Conservation (phyloP, 2,329 filamentous ascomycete species). For the Simplicillium sp. region DNA sequence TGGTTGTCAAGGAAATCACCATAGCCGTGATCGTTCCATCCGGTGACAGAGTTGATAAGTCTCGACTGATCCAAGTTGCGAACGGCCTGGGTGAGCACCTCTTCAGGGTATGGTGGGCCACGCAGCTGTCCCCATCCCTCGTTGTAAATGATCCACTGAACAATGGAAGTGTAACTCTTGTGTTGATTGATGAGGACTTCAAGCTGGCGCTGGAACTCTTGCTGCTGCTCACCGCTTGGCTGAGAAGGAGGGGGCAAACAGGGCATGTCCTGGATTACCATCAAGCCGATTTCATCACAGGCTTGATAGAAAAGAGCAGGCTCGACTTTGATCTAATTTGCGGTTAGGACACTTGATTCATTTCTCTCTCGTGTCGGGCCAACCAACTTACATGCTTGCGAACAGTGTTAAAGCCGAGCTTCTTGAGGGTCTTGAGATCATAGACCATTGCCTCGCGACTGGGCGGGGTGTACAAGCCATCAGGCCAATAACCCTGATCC, state of each 20-base stretch:
- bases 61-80: constrained; percentile 51
- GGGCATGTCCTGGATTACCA: constrained; percentile 67
- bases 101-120: constrained; percentile 41
- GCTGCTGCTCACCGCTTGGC: constrained; percentile 40
- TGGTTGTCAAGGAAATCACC: constrained; percentile 65
- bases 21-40: constrained; percentile 59
- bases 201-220: constrained; percentile 56
- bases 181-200: constrained; percentile 52
- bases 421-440: constrained; percentile 55
- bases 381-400: constrained; percentile 60
- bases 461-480: constrained; percentile 57
- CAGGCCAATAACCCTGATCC: constrained; percentile 65
- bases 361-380: no score
- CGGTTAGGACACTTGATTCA: no score
- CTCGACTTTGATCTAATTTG: constrained; percentile 55
- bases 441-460: constrained; percentile 58
- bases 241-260: constrained; percentile 32
- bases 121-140: constrained; percentile 60
- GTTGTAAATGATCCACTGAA: constrained; percentile 62
- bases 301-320: constrained; percentile 58
- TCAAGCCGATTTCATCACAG: constrained; percentile 54
- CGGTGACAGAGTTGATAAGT: constrained; percentile 52
- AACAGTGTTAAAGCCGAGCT: constrained; percentile 59
- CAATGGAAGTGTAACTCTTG: constrained; percentile 55
- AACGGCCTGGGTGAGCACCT: constrained; percentile 43